Conservation (phyloP, 768 basidiomycete genomes). For the Pisolithus orientalis region DNA sequence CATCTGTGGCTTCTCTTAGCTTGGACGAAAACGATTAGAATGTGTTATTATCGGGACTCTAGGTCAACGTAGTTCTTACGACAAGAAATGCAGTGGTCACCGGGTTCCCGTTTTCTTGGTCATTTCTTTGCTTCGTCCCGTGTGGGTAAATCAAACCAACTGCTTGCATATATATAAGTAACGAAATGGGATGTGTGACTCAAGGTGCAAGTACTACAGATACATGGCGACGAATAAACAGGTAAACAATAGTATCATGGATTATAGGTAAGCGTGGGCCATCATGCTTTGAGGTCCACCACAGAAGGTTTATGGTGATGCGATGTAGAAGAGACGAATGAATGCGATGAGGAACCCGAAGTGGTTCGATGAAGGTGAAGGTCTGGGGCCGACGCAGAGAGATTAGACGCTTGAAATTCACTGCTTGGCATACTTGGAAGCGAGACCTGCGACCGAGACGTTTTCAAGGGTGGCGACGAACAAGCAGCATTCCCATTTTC, state of each 20-base stretch:
- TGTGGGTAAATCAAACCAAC: too few relatives aligned
- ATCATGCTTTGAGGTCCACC: conserved; percentile 23
- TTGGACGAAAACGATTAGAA: conserved; percentile 8
- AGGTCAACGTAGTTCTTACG: conserved; percentile 3
- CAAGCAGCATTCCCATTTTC: conserved; percentile 19
- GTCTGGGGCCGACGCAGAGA: conserved; percentile 23
- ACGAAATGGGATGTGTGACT: not conserved
- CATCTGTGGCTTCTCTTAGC: conserved; percentile 6
- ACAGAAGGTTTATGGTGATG: conserved; percentile 7
- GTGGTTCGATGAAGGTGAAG: conserved; percentile 9
- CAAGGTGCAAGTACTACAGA: conserved; percentile 9
- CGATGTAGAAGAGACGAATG: conserved; percentile 7
- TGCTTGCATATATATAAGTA: not conserved
- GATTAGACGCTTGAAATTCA: conserved; percentile 6
- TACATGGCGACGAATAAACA: conserved; percentile 21
- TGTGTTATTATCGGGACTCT: conserved; percentile 15
- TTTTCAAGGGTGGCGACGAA: conserved; percentile 17
- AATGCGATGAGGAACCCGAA: conserved; percentile 5
- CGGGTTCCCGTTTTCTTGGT: not conserved
- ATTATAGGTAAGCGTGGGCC: conserved; percentile 6
- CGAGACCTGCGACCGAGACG: conserved; percentile 9
- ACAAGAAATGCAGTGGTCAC: conserved; percentile 8
- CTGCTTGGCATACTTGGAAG: conserved; percentile 4
- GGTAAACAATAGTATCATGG: conserved; percentile 10
- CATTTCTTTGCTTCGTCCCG: not conserved